A percentile compares a stretch with the other conserved stretches of the same genome.
Evolutionary conservation across 371 early-diverging fungal genomes (phyloP).

Genomic region (Dichotomocladium elegans): DNA sequence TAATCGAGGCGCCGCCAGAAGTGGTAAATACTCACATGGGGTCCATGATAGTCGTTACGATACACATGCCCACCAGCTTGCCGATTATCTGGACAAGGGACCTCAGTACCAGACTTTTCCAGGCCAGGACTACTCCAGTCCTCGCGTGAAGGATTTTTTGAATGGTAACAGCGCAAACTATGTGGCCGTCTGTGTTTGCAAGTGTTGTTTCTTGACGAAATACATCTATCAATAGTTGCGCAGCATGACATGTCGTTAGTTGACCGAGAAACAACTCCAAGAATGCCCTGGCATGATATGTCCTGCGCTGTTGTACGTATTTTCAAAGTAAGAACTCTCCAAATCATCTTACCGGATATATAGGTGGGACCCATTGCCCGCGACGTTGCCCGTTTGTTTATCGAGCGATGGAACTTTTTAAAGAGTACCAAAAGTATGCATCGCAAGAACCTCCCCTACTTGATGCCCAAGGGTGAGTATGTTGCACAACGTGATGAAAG

Average conservation of each 20-base stretch:
- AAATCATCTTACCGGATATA: background rate
- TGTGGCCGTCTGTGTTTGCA: background rate
- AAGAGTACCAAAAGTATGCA: slow-evolving; percentile 67
- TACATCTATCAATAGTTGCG: slow-evolving; percentile 53
- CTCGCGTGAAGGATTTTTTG: slow-evolving; percentile 86
- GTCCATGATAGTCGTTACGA: slow-evolving; percentile 69
- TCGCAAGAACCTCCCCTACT: slow-evolving; percentile 58
- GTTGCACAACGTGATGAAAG: slow-evolving; percentile 65
- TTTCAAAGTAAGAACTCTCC: background rate
- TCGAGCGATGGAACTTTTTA: slow-evolving; percentile 90
- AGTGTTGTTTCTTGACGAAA: too few relatives aligned
- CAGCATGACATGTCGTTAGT: slow-evolving; percentile 52
- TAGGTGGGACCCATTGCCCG: slow-evolving; percentile 73
- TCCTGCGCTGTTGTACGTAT: slow-evolving; percentile 59
- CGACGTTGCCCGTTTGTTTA: slow-evolving; percentile 87
- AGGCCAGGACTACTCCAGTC: slow-evolving; percentile 91
- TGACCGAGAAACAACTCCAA: slow-evolving; percentile 54
- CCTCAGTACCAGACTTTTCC: slow-evolving; percentile 58
- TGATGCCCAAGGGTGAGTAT: slow-evolving; percentile 82
- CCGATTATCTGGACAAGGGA: slow-evolving; percentile 62
- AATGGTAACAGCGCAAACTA: slow-evolving; percentile 45
- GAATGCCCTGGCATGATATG: slow-evolving; percentile 98
- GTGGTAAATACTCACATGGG: background rate
- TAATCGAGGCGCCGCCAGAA: background rate
- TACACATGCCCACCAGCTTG: slow-evolving; percentile 72